phyloP scores from a whole-genome alignment of 257 asterid genomes.

The Voacanga thouarsii region DNA sequence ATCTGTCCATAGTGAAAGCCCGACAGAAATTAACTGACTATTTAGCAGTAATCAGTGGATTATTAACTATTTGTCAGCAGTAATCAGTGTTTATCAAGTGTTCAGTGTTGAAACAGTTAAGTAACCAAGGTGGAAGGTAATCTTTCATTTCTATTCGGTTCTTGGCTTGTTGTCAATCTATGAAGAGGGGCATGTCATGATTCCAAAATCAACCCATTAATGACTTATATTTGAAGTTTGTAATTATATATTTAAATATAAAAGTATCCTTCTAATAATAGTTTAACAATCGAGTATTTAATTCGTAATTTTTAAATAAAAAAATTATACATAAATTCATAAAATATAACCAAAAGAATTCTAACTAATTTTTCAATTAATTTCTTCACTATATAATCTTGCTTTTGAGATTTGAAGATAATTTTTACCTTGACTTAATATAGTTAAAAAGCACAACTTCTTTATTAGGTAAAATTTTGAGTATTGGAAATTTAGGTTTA shows the following conservation, averaged over 20 bases:
- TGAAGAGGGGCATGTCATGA: constrained; percentile 3
- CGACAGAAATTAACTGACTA: constrained; percentile 1
- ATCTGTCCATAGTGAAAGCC: neutral
- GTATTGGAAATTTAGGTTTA: too few species aligned
- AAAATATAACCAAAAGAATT: too few species aligned
- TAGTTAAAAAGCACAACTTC: too few species aligned
- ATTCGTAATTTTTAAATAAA: too few species aligned
- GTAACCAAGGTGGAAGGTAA: constrained; percentile 20
- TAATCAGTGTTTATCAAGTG: neutral
- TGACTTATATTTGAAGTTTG: constrained; percentile 19
- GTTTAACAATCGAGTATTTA: neutral
- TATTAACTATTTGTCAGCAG: neutral
- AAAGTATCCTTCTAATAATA: neutral
- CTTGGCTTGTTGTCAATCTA: constrained; percentile 18
- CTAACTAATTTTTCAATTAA: too few species aligned
- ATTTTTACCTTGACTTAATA: too few species aligned
- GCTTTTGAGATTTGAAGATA: too few species aligned
- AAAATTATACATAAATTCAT: too few species aligned
- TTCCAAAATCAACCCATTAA: constrained; percentile 12
- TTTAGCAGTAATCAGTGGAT: neutral
- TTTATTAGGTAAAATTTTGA: too few species aligned
- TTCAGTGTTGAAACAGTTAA: constrained; percentile 11
- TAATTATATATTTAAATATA: neutral
- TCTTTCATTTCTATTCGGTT: constrained; percentile 18
- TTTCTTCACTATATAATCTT: too few species aligned